Percentiles rank a stretch among this genome's conserved stretches.
Evolutionary conservation across 805 yeast genomes (phyloP).

Genomic region (Monosporozyma yasuniensis): DNA sequence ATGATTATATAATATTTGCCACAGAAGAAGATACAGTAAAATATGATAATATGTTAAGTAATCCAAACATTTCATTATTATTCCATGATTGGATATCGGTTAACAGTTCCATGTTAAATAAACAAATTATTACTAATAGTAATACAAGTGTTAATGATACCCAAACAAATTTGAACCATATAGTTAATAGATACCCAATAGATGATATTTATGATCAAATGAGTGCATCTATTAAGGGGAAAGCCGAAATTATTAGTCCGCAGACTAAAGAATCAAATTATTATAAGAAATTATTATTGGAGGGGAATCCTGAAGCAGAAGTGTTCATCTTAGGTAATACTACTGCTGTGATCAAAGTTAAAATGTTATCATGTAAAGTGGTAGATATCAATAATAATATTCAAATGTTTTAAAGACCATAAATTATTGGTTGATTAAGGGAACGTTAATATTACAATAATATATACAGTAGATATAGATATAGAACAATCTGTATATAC

Average conservation of each 20-base stretch:
- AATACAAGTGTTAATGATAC: background rate
- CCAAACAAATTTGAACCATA: background rate
- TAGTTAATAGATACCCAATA: constrained; percentile 48
- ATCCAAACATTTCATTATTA: constrained; percentile 70
- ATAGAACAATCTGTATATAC: background rate
- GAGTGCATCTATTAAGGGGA: constrained; percentile 72
- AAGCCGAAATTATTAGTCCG: constrained; percentile 45
- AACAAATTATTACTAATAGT: constrained; percentile 1
- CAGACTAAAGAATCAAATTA: constrained; percentile 45
- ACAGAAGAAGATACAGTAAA: constrained; percentile 65
- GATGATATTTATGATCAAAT: constrained; percentile 52
- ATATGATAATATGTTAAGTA: constrained; percentile 53
- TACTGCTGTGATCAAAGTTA: constrained; percentile 57
- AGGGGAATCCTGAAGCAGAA: constrained; percentile 59
- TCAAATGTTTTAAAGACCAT: constrained; percentile 1
- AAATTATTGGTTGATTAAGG: constrained; percentile 16
- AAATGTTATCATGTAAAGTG: constrained; percentile 57
- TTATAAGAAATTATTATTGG: constrained; percentile 52
- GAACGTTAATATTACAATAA: background rate
- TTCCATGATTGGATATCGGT: constrained; percentile 87
- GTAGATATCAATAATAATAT: constrained; percentile 65
- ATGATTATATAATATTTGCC: constrained; percentile 55
- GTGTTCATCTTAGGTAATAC: constrained; percentile 58
- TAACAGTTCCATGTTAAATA: constrained; percentile 29
- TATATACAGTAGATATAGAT: background rate